Conservation (phyloP, 768 basidiomycete species). For the Punctularia strigosozonata region DNA sequence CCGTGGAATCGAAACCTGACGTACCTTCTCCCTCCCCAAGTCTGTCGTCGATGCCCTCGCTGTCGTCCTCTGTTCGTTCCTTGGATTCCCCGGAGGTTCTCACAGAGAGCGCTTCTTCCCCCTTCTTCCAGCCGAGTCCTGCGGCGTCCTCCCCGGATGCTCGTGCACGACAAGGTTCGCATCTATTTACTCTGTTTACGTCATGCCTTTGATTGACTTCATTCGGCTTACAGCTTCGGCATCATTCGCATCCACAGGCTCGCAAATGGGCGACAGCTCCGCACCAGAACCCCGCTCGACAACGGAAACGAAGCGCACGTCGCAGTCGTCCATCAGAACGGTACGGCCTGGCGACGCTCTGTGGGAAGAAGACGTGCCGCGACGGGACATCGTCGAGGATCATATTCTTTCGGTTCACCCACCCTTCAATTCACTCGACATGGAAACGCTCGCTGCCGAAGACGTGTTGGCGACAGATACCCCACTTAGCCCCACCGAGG, state of each 20-base stretch:
- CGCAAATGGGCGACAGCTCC: conserved; percentile 44
- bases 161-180: too few species aligned
- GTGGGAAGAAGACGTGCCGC: conserved; percentile 12
- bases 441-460: conserved; percentile 5
- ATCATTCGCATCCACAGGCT: too few species aligned
- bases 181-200: too few species aligned
- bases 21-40: too few species aligned
- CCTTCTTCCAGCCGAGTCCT: too few species aligned
- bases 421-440: conserved; percentile 6
- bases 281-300: conserved; percentile 52
- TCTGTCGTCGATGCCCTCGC: too few species aligned
- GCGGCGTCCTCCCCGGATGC: too few species aligned
- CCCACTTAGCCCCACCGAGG: conserved; percentile 58
- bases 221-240: too few species aligned
- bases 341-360: conserved; percentile 13
- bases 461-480: conserved; percentile 21
- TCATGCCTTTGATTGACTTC: too few species aligned
- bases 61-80: neutral
- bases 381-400: conserved; percentile 15
- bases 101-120: too few species aligned
- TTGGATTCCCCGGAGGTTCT: neutral
- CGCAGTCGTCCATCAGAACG: conserved; percentile 11
- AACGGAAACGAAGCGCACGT: conserved; percentile 25
- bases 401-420: conserved; percentile 15
- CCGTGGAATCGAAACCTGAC: too few species aligned